Percentiles rank a stretch among this genome's conserved stretches.
These are phyloP conservation scores for Phytopythium boreale DNA, from an alignment of 352 stramenopile genomes.

Conservation along the genomic window DNA sequence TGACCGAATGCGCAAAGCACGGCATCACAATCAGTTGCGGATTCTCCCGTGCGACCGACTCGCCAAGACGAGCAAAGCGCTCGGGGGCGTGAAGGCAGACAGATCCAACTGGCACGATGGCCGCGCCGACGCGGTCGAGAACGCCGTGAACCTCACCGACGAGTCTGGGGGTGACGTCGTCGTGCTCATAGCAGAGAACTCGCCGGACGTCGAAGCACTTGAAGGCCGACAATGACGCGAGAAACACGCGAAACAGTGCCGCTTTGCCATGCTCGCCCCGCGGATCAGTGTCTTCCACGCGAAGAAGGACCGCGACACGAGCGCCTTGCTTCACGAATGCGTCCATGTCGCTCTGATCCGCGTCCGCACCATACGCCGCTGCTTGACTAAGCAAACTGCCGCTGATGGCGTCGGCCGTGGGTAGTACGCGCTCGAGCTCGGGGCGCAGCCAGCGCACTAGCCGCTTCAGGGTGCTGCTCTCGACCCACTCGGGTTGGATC, in stretches of 20 bases:
- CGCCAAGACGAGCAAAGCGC: background rate
- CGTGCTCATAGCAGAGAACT: background rate
- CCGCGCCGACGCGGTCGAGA: background rate
- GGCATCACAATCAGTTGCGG: background rate
- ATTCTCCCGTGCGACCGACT: background rate
- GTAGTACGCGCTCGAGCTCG: background rate
- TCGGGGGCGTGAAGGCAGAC: background rate
- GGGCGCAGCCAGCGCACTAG: background rate
- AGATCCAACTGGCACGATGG: background rate
- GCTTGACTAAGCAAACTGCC: background rate
- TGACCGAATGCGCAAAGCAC: background rate
- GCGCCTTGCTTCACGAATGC: background rate
- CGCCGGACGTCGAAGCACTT: background rate
- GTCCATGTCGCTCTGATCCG: background rate
- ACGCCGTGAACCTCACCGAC: background rate
- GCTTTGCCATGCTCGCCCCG: background rate
- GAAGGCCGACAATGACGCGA: background rate
- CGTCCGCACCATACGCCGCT: background rate
- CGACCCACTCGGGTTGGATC: background rate
- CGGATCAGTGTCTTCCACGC: background rate
- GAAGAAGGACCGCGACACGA: background rate
- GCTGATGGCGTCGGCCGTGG: background rate
- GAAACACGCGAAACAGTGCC: background rate
- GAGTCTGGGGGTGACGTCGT: background rate
- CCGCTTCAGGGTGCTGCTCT: background rate